Evolutionary conservation across 371 early-diverging fungal species (phyloP), one percentile per base, ranked within the genome.

Genomic region (Actinomortierella ambigua): DNA sequence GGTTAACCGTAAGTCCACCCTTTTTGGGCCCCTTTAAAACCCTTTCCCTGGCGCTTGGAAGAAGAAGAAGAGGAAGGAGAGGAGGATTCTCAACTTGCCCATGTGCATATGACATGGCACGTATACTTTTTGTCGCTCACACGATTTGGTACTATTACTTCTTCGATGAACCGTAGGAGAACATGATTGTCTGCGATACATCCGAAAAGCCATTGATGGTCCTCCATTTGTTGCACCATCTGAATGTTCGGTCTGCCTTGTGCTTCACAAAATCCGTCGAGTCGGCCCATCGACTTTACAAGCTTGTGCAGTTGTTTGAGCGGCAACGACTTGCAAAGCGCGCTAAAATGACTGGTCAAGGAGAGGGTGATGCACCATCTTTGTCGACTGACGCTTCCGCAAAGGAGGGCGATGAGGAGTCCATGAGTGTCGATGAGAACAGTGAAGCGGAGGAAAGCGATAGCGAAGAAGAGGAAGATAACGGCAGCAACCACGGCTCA

Each of bases 201-300:
- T 85, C 83, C 15, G 79, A 86, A 59, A 93, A 93, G 60, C 94
- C 95, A 5, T 69, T 94, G 57, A 80, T 85, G 69, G 80, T 94
- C 42, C 73, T 95, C 39, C 89, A 95, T 68, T 61, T 96, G 59
- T 76, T 97, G 44, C 83, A 88, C 62, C 81, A 86, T 44, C 67
- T 81, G 26, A 69, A 84, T 1, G 76, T 91, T 55, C 81, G 82
- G 18, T 87, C 90, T 6, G 90, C 90, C 0, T 78, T 96, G 50
- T 91, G 94, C 42, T 96, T 97, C 71, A 90, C 95, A 18, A 92
- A 91, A 64, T 93, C 94, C 0, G 88, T 95, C 9, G 94, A 96
- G 57, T 82, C 95, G 0, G 91, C 95, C 8, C 90, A 92, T 55
- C 84, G 90, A 17, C 81, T 96, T 22, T 81, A 84, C 50, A 82